Evolutionary conservation across 2,329 filamentous ascomycete species (phyloP).

Genomic region (Colletotrichum gigasporum): DNA sequence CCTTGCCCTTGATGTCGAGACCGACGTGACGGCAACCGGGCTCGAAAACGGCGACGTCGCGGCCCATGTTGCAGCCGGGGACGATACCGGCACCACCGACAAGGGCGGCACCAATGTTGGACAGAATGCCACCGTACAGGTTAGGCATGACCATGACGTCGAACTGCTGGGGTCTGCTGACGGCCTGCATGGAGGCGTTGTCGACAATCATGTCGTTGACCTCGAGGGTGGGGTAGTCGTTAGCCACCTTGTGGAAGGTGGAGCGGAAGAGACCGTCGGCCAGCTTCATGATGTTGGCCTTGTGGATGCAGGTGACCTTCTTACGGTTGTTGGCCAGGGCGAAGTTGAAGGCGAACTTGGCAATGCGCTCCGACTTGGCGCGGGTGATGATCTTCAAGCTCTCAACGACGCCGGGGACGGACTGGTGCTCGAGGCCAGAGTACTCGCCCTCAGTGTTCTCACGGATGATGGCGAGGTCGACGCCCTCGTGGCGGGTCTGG

Average conservation of each 20-base stretch:
- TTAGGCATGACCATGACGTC: constrained; percentile 99
- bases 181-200: constrained; percentile 99
- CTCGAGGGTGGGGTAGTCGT: constrained; percentile 96
- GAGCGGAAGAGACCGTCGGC: constrained; percentile 98
- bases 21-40: constrained; percentile 99
- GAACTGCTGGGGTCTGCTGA: constrained; percentile 95
- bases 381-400: constrained; percentile 99
- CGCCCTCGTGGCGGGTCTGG: constrained; percentile 94
- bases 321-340: constrained; percentile 98
- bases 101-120: constrained; percentile 97
- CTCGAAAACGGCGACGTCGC: constrained; percentile 98
- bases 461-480: constrained; percentile 99
- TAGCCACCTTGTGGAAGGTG: constrained; percentile 92
- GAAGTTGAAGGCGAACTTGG: constrained; percentile 98
- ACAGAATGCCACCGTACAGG: constrained; percentile 97
- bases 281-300: constrained; percentile 99
- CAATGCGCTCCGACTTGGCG: constrained; percentile 98
- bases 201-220: constrained; percentile 99
- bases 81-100: constrained; percentile 97
- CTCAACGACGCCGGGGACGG: constrained; percentile 94
- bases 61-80: constrained; percentile 99
- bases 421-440: constrained; percentile 98
- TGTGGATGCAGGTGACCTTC: constrained; percentile 99
- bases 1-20: constrained; percentile 99
- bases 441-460: constrained; percentile 99